Evolutionary conservation across 148 eudicot genomes (phyloP).

Genomic region (Nepenthes gracilis): DNA sequence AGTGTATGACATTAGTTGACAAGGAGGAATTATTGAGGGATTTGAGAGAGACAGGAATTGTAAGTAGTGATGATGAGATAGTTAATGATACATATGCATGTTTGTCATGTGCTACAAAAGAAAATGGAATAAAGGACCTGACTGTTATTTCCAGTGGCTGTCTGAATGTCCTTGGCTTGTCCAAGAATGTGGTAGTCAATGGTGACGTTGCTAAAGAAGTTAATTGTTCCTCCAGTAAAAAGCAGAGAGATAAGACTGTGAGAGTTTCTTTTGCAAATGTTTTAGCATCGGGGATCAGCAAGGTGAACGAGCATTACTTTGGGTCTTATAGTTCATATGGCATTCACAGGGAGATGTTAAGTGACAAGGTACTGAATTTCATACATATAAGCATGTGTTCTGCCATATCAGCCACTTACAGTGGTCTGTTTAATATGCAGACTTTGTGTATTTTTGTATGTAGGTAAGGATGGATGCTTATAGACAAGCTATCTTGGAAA

Average conservation of each 20-base stretch:
- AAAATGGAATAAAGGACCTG: constrained; percentile 20
- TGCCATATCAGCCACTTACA: not conserved
- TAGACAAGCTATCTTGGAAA: constrained; percentile 60
- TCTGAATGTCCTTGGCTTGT: constrained; percentile 5
- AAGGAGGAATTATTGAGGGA: constrained; percentile 27
- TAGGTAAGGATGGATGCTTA: constrained; percentile 91
- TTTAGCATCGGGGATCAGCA: constrained; percentile 42
- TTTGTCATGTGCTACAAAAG: constrained; percentile 9
- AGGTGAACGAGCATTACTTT: constrained; percentile 68
- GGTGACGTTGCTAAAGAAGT: constrained; percentile 9
- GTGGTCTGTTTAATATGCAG: not conserved
- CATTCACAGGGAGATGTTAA: constrained; percentile 94
- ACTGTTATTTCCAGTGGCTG: constrained; percentile 12
- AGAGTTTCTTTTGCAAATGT: constrained; percentile 26
- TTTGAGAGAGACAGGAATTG: constrained; percentile 21
- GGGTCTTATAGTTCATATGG: constrained; percentile 88
- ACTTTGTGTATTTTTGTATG: constrained; percentile 12
- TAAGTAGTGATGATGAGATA: constrained; percentile 29
- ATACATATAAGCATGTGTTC: not conserved
- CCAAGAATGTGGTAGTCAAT: constrained; percentile 15
- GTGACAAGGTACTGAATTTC: constrained; percentile 65
- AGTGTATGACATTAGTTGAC: constrained; percentile 25
- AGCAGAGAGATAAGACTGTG: constrained; percentile 9
- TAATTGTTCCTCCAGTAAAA: constrained; percentile 9
- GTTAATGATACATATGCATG: constrained; percentile 11